Evolutionary conservation across 139 green algal species (phyloP).

Genomic region (Nannochloris sp.): DNA sequence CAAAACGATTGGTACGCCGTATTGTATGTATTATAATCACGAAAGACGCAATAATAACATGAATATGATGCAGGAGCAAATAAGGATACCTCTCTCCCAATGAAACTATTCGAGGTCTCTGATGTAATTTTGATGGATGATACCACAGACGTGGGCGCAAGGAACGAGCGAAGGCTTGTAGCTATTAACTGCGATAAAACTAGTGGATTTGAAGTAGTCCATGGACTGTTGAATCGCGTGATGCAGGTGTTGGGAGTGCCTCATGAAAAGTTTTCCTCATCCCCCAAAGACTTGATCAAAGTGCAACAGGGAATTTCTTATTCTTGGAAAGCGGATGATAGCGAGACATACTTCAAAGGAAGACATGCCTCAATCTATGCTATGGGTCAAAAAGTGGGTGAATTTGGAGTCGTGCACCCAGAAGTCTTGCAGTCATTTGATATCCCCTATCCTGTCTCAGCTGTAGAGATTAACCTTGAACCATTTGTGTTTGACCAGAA

Average conservation of each 20-base stretch:
- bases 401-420: constrained; percentile 93
- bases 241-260: constrained; percentile 90
- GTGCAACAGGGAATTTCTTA: constrained; percentile 44
- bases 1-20: constrained; percentile 74
- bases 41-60: not conserved
- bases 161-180: constrained; percentile 80
- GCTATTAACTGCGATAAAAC: constrained; percentile 72
- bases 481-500: constrained; percentile 82
- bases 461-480: constrained; percentile 91
- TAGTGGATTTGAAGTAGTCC: constrained; percentile 86
- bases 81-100: constrained; percentile 80
- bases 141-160: constrained; percentile 59
- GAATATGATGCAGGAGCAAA: constrained; percentile 46
- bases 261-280: constrained; percentile 8
- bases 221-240: constrained; percentile 91
- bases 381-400: constrained; percentile 46
- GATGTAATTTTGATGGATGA: constrained; percentile 69
- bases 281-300: not conserved
- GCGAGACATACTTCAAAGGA: constrained; percentile 79
- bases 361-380: constrained; percentile 45
- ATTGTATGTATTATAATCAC: not conserved
- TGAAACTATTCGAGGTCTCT: constrained; percentile 90
- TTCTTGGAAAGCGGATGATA: constrained; percentile 46
- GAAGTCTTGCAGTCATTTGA: constrained; percentile 77
- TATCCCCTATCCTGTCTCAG: constrained; percentile 77